Evolutionary conservation across 2,329 filamentous ascomycete species (phyloP).

Genomic region (Cercospora sp.): DNA sequence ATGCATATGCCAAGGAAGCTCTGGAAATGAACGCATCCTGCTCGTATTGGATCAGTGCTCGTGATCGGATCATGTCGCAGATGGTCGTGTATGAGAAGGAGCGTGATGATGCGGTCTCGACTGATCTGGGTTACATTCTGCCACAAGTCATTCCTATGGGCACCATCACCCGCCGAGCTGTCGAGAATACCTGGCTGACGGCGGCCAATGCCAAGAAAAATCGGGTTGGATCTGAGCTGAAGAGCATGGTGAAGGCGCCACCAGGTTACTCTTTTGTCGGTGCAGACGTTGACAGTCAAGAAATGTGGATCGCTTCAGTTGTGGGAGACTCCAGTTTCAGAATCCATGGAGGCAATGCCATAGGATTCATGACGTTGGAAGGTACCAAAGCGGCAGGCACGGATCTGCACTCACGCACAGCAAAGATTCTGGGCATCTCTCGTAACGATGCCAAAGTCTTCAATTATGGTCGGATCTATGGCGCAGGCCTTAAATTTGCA

Average conservation of each 20-base stretch:
- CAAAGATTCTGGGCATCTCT: slow-evolving; percentile 86
- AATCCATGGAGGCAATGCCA: slow-evolving; percentile 91
- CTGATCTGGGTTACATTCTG: slow-evolving; percentile 75
- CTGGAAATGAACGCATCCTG: slow-evolving; percentile 98
- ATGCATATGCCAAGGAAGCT: slow-evolving; percentile 85
- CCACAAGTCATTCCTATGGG: slow-evolving; percentile 98
- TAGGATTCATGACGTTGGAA: slow-evolving; percentile 98
- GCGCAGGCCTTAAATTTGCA: slow-evolving; percentile 93
- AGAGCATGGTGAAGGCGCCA: slow-evolving; percentile 93
- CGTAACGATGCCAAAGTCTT: slow-evolving; percentile 96
- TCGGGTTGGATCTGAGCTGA: slow-evolving; percentile 91
- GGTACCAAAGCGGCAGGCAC: slow-evolving; percentile 92
- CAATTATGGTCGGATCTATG: slow-evolving; percentile 98
- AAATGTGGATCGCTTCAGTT: slow-evolving; percentile 96
- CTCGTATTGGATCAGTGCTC: slow-evolving; percentile 97
- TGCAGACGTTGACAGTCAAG: slow-evolving; percentile 94
- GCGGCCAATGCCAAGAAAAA: slow-evolving; percentile 97
- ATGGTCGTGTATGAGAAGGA: slow-evolving; percentile 87
- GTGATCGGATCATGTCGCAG: slow-evolving; percentile 90
- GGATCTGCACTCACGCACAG: slow-evolving; percentile 91
- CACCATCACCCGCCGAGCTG: slow-evolving; percentile 87
- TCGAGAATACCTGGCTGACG: slow-evolving; percentile 98
- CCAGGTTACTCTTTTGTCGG: slow-evolving; percentile 91
- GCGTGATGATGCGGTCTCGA: slow-evolving; percentile 29
- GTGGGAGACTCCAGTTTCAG: slow-evolving; percentile 94